These are phyloP conservation scores for Quercus lobata DNA, from an alignment of 331 rosid species.

Conservation along the genomic window DNA sequence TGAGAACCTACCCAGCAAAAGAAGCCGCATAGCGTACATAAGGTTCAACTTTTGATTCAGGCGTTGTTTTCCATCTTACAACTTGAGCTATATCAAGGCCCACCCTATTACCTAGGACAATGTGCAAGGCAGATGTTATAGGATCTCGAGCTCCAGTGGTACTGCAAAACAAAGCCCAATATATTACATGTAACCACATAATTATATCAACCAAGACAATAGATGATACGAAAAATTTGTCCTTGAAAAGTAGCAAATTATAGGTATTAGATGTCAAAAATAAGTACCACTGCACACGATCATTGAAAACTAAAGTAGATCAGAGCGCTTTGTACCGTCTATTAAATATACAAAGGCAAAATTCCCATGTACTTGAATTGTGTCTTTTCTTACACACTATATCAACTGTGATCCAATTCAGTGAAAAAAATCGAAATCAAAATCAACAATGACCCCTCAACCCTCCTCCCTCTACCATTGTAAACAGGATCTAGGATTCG, in stretches of 20 bases:
- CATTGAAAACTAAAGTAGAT: not conserved
- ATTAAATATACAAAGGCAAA: not conserved
- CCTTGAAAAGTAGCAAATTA: too few relatives aligned
- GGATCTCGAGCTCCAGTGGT: slow-evolving; percentile 95
- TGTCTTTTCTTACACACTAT: not conserved
- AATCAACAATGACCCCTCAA: not conserved
- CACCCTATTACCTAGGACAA: slow-evolving; percentile 82
- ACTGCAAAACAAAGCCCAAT: slow-evolving; percentile 45
- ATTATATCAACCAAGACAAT: slow-evolving; percentile 7
- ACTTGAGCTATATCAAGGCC: slow-evolving; percentile 90
- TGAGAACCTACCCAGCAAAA: slow-evolving; percentile 81
- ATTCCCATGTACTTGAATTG: not conserved
- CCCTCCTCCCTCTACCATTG: not conserved
- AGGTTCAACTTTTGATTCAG: slow-evolving; percentile 74
- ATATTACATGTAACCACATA: slow-evolving; percentile 12
- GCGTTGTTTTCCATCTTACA: slow-evolving; percentile 82
- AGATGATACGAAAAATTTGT: not conserved
- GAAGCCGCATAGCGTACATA: slow-evolving; percentile 89
- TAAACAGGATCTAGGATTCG: not conserved
- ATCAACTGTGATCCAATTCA: not conserved
- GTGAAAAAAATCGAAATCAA: not conserved
- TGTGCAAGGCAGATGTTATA: slow-evolving; percentile 78
- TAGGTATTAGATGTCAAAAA: not conserved
- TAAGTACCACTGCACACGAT: not conserved
- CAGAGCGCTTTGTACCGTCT: not conserved